phyloP scores from a whole-genome alignment of 371 early-diverging fungal genomes.

The Dichotomocladium elegans region DNA sequence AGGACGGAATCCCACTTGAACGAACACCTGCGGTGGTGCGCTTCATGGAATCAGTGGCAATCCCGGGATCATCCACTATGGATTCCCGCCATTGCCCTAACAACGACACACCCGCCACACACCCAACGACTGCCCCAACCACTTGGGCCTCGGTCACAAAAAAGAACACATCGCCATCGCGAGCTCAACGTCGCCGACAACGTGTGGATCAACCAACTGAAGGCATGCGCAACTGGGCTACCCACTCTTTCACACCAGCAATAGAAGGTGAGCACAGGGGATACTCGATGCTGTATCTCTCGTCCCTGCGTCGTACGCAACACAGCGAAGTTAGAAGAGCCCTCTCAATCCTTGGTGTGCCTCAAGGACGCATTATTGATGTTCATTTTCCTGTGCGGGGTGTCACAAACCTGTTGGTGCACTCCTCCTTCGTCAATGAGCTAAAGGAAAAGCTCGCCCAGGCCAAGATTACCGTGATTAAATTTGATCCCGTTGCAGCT shows the following conservation, averaged over 20 bases:
- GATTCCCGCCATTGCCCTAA: too few relatives aligned
- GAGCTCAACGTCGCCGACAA: too few relatives aligned
- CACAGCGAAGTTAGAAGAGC: conserved; percentile 1
- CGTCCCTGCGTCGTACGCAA: not conserved
- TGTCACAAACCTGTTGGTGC: not conserved
- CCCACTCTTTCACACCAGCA: not conserved
- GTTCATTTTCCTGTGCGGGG: conserved; percentile 7
- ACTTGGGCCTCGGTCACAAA: too few relatives aligned
- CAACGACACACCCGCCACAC: too few relatives aligned
- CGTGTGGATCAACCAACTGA: too few relatives aligned
- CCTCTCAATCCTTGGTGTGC: not conserved
- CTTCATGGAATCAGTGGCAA: too few relatives aligned
- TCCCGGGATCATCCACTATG: too few relatives aligned
- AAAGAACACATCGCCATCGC: too few relatives aligned
- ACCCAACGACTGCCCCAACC: too few relatives aligned
- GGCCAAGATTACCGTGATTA: not conserved
- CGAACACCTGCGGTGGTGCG: too few relatives aligned
- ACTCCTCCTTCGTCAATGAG: not conserved
- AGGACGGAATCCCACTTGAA: too few relatives aligned
- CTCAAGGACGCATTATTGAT: conserved; percentile 1
- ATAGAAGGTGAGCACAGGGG: not conserved
- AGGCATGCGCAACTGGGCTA: not conserved
- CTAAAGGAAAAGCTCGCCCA: not conserved
- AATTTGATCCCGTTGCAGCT: not conserved
- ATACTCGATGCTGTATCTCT: conserved; percentile 1